Evolutionary conservation across 441 rosid genomes (phyloP).

Genomic region (Populus hybrid): DNA sequence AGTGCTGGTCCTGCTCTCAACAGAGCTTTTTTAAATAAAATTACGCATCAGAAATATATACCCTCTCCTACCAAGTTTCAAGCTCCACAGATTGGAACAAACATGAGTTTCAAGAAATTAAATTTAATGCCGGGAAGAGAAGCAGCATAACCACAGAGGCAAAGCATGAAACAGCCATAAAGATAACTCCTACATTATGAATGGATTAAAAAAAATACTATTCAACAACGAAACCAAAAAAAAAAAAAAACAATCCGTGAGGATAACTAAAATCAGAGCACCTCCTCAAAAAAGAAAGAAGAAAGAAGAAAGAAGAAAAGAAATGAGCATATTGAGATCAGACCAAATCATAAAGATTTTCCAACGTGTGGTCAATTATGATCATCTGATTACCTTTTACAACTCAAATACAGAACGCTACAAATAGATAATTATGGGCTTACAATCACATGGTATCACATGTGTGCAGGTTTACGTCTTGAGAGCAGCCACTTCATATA

Average conservation of each 20-base stretch:
- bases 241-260: background rate
- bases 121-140: background rate
- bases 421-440: background rate
- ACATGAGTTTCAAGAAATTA: background rate
- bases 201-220: background rate
- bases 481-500: background rate
- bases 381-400: slow-evolving; percentile 12
- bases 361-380: slow-evolving; percentile 24
- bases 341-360: slow-evolving; percentile 20
- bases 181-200: background rate
- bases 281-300: background rate
- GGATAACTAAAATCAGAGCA: slow-evolving; percentile 4
- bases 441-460: background rate
- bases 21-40: too few relatives aligned
- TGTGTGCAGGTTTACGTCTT: background rate
- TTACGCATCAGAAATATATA: too few relatives aligned
- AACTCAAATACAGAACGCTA: background rate
- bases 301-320: too few relatives aligned
- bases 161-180: background rate
- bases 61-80: background rate
- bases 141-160: background rate
- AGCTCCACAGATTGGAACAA: background rate
- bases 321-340: background rate
- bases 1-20: too few relatives aligned
- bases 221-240: background rate